phyloP scores from a whole-genome alignment of 495 filamentous ascomycete species.

The Saxophila tyrrhenica region DNA sequence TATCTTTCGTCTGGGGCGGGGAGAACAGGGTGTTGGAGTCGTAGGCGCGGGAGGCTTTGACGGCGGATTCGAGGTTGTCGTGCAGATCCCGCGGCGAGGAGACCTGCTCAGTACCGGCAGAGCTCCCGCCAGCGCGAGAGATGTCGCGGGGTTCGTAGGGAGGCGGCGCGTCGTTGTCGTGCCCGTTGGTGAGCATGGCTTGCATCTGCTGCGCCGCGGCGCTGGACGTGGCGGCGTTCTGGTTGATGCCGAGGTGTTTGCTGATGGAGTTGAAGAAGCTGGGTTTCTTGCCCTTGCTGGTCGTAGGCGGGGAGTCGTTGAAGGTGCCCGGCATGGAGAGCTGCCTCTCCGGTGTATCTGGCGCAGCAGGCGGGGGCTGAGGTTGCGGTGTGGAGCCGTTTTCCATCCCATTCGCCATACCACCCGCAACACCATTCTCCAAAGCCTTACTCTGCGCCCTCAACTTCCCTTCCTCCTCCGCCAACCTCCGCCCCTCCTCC shows the following conservation, averaged over 20 bases:
- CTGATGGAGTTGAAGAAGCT: constrained; percentile 14
- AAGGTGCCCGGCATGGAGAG: constrained; percentile 17
- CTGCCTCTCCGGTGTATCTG: constrained; percentile 12
- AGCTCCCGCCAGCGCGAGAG: constrained; percentile 12
- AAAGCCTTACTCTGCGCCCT: background rate
- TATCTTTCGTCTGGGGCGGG: constrained; percentile 55
- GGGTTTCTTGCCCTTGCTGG: constrained; percentile 24
- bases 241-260: constrained; percentile 13
- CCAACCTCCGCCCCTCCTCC: constrained; percentile 53
- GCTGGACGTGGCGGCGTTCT: no score
- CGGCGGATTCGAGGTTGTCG: constrained; percentile 65
- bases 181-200: constrained; percentile 9
- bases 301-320: constrained; percentile 8
- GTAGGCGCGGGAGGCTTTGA: constrained; percentile 70
- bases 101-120: constrained; percentile 12
- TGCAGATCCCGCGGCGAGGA: constrained; percentile 36
- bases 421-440: background rate
- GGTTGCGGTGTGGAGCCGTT: constrained; percentile 34
- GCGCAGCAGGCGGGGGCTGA: constrained; percentile 17
- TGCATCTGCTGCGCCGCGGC: constrained; percentile 15
- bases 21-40: constrained; percentile 59
- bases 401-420: no score
- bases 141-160: constrained; percentile 37
- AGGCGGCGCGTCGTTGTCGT: constrained; percentile 26
- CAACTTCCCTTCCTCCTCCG: constrained; percentile 34